Base-by-base conservation (phyloP, 2,329 filamentous ascomycete genomes). In the Chaetomiaceae sp. region DNA sequence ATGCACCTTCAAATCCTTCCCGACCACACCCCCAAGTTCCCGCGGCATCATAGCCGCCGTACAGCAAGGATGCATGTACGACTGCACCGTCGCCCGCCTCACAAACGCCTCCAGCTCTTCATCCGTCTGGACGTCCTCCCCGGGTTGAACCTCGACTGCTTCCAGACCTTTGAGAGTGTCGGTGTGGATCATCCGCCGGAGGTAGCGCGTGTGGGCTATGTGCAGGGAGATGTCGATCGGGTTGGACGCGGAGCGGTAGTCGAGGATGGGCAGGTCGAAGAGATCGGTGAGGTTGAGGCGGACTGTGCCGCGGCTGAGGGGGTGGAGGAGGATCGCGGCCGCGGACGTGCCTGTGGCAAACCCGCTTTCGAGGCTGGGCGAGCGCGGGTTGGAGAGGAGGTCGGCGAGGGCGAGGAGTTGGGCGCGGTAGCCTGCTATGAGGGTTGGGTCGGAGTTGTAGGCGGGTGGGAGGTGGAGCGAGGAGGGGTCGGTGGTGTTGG, bases 211-310 rank as follows among this genome's bases (percentile, higher is more conserved):
- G 67, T 71, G 15, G 68, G 64, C 63, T 19, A 66, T 64, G 39
- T 79, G 71, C 5, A 71, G 72, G 59, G 76, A 76, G 38, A 80
- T 64, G 58, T 83, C 81, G 42, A 80, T 68, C 7, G 79, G 76
- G 58, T 80, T 70, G 19, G 72, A 74, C 51, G 66, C 61, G 7
- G 65, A 57, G 31, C 68, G 62, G 53, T 69, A 69, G 61, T 75
- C 70, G 19, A 74, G 62, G 7, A 68, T 51, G 0, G 72, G 71
- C 25, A 61, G 63, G 8, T 67, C 62, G 8, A 64, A 65, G 39
- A 67, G 68, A 60, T 73, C 62, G 0, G 61, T 64, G 1, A 64
- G 62, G 56, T 69, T 65, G 20, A 60, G 31, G 9, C 52, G 49
- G 6, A 55, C 58, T 1, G 54, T 59, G 12, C 58, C 58, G 23